These are phyloP conservation scores for Calonectria naviculata DNA, from an alignment of 2,329 filamentous ascomycete species.

Conservation along the genomic window DNA sequence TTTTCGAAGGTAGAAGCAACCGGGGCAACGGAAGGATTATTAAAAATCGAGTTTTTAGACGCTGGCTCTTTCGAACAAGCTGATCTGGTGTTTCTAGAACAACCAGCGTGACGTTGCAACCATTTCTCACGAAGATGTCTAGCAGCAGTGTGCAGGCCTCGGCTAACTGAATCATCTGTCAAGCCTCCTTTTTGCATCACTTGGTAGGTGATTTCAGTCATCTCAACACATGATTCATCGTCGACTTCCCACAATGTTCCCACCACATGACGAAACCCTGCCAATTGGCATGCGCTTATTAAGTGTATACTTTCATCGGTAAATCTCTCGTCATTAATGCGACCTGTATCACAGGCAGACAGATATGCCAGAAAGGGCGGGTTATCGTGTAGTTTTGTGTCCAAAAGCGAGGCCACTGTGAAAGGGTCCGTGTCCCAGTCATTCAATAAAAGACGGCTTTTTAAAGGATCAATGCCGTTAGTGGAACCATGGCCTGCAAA, in stretches of 20 bases:
- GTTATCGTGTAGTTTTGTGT: conserved; percentile 22
- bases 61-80: too few species aligned
- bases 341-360: conserved; percentile 49
- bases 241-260: conserved; percentile 9
- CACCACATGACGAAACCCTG: conserved; percentile 12
- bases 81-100: too few species aligned
- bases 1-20: too few species aligned
- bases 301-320: conserved; percentile 53
- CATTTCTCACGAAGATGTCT: background rate
- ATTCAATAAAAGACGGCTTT: conserved; percentile 23
- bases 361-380: conserved; percentile 50
- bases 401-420: conserved; percentile 25
- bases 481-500: conserved; percentile 53
- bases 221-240: background rate
- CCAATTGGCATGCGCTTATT: conserved; percentile 17
- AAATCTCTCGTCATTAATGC: conserved; percentile 31
- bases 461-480: conserved; percentile 7
- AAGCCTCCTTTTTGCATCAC: background rate
- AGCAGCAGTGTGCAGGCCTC: background rate
- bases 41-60: too few species aligned
- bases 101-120: background rate
- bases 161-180: background rate
- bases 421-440: conserved; percentile 16
- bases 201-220: background rate
- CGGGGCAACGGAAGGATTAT: too few species aligned